Conservation (phyloP, 257 asterid genomes). For the Solanum pinnatisectum region DNA sequence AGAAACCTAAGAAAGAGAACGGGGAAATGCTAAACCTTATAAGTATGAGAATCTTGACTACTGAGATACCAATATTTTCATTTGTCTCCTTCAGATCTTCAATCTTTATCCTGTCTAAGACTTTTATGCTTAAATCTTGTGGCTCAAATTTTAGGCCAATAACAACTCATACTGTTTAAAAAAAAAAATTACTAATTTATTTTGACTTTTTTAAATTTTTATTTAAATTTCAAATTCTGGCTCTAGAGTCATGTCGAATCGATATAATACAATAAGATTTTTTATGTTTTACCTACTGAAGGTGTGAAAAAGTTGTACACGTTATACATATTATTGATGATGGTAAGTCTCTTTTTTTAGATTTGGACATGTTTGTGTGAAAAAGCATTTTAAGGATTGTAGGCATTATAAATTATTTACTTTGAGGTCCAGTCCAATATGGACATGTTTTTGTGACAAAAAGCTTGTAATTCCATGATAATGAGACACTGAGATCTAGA, state of each 20-base stretch:
- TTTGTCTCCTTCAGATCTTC: conserved; percentile 18
- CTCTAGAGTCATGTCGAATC: background rate
- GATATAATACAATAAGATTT: background rate
- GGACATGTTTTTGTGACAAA: conserved; percentile 5
- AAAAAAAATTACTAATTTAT: background rate
- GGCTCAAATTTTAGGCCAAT: conserved; percentile 7
- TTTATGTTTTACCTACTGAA: background rate
- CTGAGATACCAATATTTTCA: conserved; percentile 1
- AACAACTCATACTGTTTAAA: background rate
- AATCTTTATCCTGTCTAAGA: conserved; percentile 8
- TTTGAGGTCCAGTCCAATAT: background rate
- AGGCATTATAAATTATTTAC: background rate
- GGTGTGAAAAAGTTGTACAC: background rate
- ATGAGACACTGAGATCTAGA: conserved; percentile 51
- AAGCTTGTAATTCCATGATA: conserved; percentile 18
- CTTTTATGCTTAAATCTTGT: background rate
- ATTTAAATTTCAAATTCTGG: background rate
- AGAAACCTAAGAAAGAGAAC: background rate
- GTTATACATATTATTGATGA: background rate
- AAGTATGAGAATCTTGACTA: conserved; percentile 65
- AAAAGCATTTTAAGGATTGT: background rate
- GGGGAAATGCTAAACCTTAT: background rate
- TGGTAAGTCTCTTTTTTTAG: background rate
- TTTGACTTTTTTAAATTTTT: background rate
- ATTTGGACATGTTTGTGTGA: background rate